Evolutionary conservation across 139 green algal genomes (phyloP).

Genomic region (Chlorella sorokiniana): DNA sequence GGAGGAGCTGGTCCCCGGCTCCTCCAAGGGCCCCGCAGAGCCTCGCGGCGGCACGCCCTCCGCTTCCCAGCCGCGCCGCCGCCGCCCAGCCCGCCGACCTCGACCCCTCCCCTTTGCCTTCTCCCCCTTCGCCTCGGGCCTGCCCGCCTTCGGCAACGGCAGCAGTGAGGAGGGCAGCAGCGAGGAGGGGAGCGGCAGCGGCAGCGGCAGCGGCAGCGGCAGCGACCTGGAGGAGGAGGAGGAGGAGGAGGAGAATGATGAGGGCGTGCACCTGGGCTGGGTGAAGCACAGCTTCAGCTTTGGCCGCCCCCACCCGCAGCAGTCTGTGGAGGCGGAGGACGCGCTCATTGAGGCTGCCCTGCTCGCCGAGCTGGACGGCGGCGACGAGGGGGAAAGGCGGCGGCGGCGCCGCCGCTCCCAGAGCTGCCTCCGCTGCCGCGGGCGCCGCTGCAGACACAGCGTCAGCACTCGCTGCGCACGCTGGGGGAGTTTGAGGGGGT

Average conservation of each 20-base stretch:
- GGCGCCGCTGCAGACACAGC: neutral
- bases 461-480: constrained; percentile 8
- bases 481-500: constrained; percentile 25
- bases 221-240: neutral
- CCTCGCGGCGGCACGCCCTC: too few relatives aligned
- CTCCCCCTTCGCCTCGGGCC: neutral
- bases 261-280: neutral
- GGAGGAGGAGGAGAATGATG: neutral
- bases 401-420: too few relatives aligned
- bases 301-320: neutral
- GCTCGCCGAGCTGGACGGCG: neutral
- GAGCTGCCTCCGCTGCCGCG: constrained; percentile 2
- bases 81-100: neutral
- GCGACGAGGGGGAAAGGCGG: too few relatives aligned
- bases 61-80: neutral
- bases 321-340: constrained; percentile 3
- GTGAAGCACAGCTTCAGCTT: neutral
- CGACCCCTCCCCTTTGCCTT: neutral
- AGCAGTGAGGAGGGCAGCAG: too few relatives aligned
- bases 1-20: too few relatives aligned
- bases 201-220: neutral
- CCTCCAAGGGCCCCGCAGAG: too few relatives aligned
- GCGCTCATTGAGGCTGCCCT: constrained; percentile 25
- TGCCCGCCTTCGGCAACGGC: neutral
- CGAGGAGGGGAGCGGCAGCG: neutral